Conservation (phyloP, 2,329 filamentous ascomycete species). For the Epicoccum sorghinum region DNA sequence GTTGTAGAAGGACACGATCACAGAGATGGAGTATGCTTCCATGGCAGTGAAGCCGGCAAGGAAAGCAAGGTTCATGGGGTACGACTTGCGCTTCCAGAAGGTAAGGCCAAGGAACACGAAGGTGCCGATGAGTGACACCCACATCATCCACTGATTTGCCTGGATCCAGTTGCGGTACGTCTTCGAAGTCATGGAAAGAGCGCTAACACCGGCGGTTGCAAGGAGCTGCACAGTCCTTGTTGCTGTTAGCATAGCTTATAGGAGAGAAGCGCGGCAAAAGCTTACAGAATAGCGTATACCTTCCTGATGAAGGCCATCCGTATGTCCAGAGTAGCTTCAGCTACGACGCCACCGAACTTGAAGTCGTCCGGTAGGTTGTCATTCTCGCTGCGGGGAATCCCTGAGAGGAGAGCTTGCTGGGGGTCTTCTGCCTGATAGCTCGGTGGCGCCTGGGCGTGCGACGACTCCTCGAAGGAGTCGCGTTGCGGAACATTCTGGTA, state of each 20-base stretch:
- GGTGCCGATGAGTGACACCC: slow-evolving; percentile 69
- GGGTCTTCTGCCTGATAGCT: slow-evolving; percentile 72
- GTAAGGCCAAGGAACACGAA: slow-evolving; percentile 47
- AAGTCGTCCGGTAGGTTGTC: slow-evolving; percentile 97
- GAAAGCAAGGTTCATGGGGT: slow-evolving; percentile 94
- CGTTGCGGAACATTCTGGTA: slow-evolving; percentile 84
- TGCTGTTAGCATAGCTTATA: slow-evolving; percentile 17
- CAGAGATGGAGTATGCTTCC: slow-evolving; percentile 91
- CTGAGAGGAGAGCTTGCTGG: slow-evolving; percentile 66
- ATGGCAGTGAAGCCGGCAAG: slow-evolving; percentile 86
- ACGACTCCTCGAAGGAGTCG: slow-evolving; percentile 76
- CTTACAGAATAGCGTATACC: slow-evolving; percentile 91
- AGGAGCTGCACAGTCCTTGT: slow-evolving; percentile 83
- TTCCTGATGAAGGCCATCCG: slow-evolving; percentile 97
- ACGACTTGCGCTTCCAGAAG: slow-evolving; percentile 62
- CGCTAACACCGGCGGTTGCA: slow-evolving; percentile 79
- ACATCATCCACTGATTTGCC: slow-evolving; percentile 80
- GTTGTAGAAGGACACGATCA: slow-evolving; percentile 91
- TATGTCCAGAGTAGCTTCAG: slow-evolving; percentile 93
- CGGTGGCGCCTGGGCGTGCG: slow-evolving; percentile 65
- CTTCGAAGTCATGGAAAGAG: slow-evolving; percentile 82
- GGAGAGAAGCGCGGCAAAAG: slow-evolving; percentile 4
- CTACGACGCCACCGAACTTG: slow-evolving; percentile 94
- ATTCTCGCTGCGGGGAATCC: slow-evolving; percentile 73
- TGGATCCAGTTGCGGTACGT: slow-evolving; percentile 89